phyloP scores from a whole-genome alignment of 371 early-diverging fungal genomes.

The Mucor sp. region DNA sequence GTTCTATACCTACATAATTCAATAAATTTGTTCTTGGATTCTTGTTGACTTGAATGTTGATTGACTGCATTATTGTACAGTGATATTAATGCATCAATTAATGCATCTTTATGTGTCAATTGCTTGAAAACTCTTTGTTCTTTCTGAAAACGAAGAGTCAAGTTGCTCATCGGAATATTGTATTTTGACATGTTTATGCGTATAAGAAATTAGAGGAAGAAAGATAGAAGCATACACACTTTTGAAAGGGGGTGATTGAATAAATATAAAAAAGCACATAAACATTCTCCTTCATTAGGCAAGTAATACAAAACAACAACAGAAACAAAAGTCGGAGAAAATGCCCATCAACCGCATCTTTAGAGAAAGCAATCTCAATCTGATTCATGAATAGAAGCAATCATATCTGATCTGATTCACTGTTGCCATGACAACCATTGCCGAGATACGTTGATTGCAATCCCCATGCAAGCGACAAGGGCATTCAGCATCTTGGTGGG shows the following conservation, averaged over 20 bases:
- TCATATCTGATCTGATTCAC: not conserved
- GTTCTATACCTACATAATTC: constrained; percentile 13
- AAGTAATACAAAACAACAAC: constrained; percentile 18
- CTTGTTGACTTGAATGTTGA: constrained; percentile 9
- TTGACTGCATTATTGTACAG: constrained; percentile 15
- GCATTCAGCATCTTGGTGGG: not conserved
- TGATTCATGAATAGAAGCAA: not conserved
- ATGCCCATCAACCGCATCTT: not conserved
- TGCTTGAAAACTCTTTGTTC: constrained; percentile 15
- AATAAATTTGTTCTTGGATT: constrained; percentile 15
- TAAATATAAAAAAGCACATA: constrained; percentile 1
- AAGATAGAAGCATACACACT: not conserved
- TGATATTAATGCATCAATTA: constrained; percentile 23
- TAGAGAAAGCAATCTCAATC: not conserved
- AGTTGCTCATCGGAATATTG: constrained; percentile 12
- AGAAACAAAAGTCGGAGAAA: not conserved
- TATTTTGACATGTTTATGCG: not conserved
- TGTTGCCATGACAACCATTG: not conserved
- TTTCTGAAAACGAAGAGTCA: constrained; percentile 8
- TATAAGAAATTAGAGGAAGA: not conserved
- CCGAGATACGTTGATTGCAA: not conserved
- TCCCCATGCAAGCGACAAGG: not conserved
- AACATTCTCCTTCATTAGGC: constrained; percentile 23
- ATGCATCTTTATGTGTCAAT: constrained; percentile 21
- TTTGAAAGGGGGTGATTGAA: not conserved